phyloP scores from a whole-genome alignment of 192 early-diverging fungal species.

The Geranomyces michiganensis region DNA sequence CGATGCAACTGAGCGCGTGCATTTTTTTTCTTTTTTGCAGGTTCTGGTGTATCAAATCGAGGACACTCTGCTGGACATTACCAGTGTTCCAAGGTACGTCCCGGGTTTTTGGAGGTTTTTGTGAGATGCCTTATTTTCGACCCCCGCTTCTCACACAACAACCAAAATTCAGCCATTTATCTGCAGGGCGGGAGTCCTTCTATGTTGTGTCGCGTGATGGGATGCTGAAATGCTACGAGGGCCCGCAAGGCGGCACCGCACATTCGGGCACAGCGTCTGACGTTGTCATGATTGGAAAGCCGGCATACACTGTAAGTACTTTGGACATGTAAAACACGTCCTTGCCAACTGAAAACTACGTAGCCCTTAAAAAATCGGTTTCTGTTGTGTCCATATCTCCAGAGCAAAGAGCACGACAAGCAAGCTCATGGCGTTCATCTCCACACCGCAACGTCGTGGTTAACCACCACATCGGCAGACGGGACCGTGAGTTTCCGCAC shows the following conservation, averaged over 20 bases:
- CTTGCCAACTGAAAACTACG: neutral
- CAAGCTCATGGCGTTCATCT: slow-evolving; percentile 20
- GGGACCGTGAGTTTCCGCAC: slow-evolving; percentile 50
- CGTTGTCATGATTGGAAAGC: slow-evolving; percentile 29
- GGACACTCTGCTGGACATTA: slow-evolving; percentile 40
- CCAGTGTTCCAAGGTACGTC: slow-evolving; percentile 39
- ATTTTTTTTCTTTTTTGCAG: slow-evolving; percentile 14
- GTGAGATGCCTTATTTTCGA: no score
- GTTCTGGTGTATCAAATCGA: slow-evolving; percentile 43
- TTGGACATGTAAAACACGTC: neutral
- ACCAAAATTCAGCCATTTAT: slow-evolving; percentile 44
- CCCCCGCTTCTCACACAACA: no score
- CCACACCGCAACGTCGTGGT: slow-evolving; percentile 44
- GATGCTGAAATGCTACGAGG: slow-evolving; percentile 43
- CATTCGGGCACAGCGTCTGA: slow-evolving; percentile 1
- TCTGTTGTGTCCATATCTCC: neutral
- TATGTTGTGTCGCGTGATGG: slow-evolving; percentile 42
- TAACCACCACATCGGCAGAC: slow-evolving; percentile 48
- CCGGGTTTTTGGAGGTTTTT: neutral
- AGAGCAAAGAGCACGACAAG: slow-evolving; percentile 51
- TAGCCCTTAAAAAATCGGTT: neutral
- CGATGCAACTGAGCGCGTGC: no score
- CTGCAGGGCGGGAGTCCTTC: slow-evolving; percentile 41
- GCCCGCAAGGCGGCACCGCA: slow-evolving; percentile 6
- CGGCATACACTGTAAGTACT: slow-evolving; percentile 31